These are phyloP conservation scores for Zalaria sp. DNA, from an alignment of 2,329 filamentous ascomycete genomes.

Conservation along the genomic window DNA sequence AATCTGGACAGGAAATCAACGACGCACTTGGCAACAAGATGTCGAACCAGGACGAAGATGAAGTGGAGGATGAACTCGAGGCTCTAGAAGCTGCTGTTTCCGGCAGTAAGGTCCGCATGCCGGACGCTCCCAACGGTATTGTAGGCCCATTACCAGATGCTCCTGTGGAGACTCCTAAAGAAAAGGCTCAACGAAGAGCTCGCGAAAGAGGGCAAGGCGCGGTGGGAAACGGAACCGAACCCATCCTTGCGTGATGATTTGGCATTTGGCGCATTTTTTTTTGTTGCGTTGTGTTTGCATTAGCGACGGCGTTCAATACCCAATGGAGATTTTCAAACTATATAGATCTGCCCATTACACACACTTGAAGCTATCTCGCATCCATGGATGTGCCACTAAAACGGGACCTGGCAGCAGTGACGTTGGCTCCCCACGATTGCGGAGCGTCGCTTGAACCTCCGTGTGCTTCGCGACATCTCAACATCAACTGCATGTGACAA, in stretches of 20 bases:
- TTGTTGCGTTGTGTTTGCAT: background rate
- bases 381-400: too few species aligned
- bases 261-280: background rate
- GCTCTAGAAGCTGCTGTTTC: constrained; percentile 56
- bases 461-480: background rate
- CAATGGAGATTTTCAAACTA: background rate
- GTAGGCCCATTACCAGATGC: constrained; percentile 16
- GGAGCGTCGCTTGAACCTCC: too few species aligned
- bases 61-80: constrained; percentile 90
- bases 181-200: constrained; percentile 14
- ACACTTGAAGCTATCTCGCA: too few species aligned
- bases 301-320: constrained; percentile 2
- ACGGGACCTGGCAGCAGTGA: too few species aligned
- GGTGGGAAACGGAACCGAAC: constrained; percentile 1
- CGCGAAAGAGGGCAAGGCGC: constrained; percentile 10
- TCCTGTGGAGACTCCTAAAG: constrained; percentile 14
- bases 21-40: constrained; percentile 81
- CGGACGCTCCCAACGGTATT: constrained; percentile 19
- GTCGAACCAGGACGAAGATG: constrained; percentile 90
- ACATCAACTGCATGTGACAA: background rate
- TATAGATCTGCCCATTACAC: too few species aligned
- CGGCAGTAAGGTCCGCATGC: constrained; percentile 14
- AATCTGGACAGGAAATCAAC: constrained; percentile 58
- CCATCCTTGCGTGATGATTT: constrained; percentile 4
- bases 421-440: too few species aligned